phyloP scores from a whole-genome alignment of 2,329 filamentous ascomycete genomes.

The Zymoseptoria tritici region DNA sequence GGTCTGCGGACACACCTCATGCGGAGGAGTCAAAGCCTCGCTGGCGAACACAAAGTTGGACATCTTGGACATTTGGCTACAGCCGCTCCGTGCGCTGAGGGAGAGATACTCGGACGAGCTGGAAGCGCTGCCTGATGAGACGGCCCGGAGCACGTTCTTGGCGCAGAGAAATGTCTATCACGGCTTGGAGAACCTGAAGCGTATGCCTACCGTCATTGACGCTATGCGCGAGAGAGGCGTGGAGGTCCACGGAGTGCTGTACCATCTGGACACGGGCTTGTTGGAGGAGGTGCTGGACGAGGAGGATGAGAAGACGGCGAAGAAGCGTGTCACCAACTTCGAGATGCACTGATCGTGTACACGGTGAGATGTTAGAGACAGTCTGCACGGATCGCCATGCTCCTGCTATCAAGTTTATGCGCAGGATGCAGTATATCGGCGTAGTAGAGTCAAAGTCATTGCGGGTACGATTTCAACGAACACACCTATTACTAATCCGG shows the following conservation, averaged over 20 bases:
- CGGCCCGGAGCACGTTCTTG: constrained; percentile 52
- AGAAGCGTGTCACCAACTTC: constrained; percentile 18
- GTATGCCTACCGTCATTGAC: constrained; percentile 61
- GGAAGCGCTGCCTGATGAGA: constrained; percentile 36
- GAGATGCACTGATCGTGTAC: constrained; percentile 11
- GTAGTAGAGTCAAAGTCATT: not conserved
- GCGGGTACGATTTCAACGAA: not conserved
- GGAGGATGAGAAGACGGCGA: constrained; percentile 25
- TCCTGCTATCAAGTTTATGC: not conserved
- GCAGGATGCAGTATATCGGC: not conserved
- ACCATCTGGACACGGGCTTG: constrained; percentile 55
- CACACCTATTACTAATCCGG: not conserved
- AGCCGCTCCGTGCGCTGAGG: constrained; percentile 48
- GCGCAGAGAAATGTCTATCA: constrained; percentile 70
- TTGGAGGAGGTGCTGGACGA: constrained; percentile 44
- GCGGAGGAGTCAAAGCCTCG: constrained; percentile 51
- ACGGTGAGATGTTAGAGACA: not conserved
- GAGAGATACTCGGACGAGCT: constrained; percentile 47
- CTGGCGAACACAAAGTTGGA: constrained; percentile 52
- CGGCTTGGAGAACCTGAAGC: constrained; percentile 59
- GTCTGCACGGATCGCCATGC: not conserved
- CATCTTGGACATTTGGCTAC: constrained; percentile 53
- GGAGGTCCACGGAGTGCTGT: constrained; percentile 69
- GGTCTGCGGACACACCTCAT: constrained; percentile 54
- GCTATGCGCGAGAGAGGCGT: constrained; percentile 64